Conservation (phyloP, 768 basidiomycete species). For the Daedaleopsis sinensis region DNA sequence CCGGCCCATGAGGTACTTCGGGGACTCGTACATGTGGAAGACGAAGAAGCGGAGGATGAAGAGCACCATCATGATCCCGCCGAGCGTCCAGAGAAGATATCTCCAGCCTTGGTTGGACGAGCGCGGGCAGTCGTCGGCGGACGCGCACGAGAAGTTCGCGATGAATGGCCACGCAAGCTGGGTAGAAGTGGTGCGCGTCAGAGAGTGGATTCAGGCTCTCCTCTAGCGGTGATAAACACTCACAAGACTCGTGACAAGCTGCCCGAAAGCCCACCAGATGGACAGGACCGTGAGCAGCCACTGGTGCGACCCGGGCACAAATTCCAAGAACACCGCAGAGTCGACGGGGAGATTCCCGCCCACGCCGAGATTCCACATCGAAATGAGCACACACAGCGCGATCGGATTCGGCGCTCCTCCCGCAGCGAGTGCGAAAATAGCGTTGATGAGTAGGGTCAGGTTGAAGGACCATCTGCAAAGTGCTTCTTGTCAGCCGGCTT, state of each 20-base stretch:
- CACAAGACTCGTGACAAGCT: constrained; percentile 59
- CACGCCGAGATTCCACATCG: constrained; percentile 68
- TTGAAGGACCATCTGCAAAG: constrained; percentile 61
- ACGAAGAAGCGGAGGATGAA: constrained; percentile 66
- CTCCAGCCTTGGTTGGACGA: constrained; percentile 73
- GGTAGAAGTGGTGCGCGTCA: background rate
- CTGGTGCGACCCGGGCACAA: constrained; percentile 72
- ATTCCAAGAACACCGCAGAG: constrained; percentile 76
- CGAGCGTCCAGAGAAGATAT: constrained; percentile 72
- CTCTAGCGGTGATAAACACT: constrained; percentile 1
- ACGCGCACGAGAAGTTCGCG: constrained; percentile 64
- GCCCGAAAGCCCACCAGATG: constrained; percentile 82
- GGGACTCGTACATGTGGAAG: constrained; percentile 70
- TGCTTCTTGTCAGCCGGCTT: background rate
- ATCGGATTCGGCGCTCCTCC: constrained; percentile 60
- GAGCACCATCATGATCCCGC: constrained; percentile 66
- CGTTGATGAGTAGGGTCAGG: constrained; percentile 67
- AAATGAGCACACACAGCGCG: constrained; percentile 52
- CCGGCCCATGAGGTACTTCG: constrained; percentile 72
- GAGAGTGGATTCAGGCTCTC: background rate
- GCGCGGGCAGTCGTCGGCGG: constrained; percentile 43
- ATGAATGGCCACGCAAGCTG: constrained; percentile 77
- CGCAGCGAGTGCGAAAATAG: constrained; percentile 63
- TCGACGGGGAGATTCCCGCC: constrained; percentile 79
- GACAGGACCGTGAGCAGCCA: constrained; percentile 76